Evolutionary conservation across 164 flowering plant genomes (phyloP).

Genomic region (Echeveria elegans): DNA sequence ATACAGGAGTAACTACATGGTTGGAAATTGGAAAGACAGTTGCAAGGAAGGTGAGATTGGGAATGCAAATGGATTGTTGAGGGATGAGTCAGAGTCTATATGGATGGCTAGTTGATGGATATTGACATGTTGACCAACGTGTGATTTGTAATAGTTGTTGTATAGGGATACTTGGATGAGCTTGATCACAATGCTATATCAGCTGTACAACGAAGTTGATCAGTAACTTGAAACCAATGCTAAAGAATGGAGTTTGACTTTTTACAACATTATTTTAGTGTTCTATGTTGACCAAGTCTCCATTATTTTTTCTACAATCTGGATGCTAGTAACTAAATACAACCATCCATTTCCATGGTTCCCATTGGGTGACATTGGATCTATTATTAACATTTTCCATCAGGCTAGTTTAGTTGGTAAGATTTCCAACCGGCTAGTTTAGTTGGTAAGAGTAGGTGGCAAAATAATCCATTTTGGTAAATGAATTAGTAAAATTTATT

Average conservation of each 20-base stretch:
- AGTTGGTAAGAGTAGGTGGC: too few species aligned
- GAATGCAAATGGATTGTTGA: background rate
- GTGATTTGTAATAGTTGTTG: background rate
- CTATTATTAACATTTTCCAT: too few species aligned
- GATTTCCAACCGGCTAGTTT: too few species aligned
- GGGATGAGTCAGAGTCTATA: too few species aligned
- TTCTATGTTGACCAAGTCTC: conserved; percentile 3
- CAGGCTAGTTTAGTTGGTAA: too few species aligned
- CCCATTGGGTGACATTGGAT: too few species aligned
- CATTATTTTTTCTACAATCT: too few species aligned
- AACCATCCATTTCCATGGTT: too few species aligned
- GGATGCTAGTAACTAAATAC: too few species aligned
- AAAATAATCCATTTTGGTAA: too few species aligned
- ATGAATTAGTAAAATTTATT: too few species aligned
- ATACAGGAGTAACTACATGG: background rate
- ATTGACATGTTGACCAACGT: background rate
- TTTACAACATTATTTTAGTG: background rate
- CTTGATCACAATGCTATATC: background rate
- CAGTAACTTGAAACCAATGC: background rate
- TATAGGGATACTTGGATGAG: background rate
- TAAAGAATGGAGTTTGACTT: conserved; percentile 3
- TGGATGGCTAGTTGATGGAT: background rate
- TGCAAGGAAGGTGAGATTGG: background rate
- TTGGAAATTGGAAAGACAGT: background rate
- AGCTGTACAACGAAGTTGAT: background rate